Base-by-base conservation (phyloP, 1,284 basidiomycete species). In the Malassezia brasiliensis region DNA sequence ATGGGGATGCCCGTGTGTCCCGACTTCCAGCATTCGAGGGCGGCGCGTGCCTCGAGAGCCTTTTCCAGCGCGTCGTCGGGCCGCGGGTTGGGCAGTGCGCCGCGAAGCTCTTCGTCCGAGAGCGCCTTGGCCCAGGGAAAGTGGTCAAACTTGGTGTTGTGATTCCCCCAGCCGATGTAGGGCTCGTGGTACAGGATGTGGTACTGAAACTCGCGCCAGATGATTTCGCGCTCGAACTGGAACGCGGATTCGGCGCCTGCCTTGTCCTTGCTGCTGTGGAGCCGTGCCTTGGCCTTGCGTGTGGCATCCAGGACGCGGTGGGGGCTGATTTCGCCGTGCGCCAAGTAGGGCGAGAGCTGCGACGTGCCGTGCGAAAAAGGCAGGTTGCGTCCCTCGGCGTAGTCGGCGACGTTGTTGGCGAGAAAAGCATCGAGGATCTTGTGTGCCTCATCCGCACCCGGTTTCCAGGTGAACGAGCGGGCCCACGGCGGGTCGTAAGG, bases 121-220 rank as follows among this genome's bases (percentile, higher is more conserved):
- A 22, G 17, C 14, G 40, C 19, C 12, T 5, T 15, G 14, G 12
- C 15, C 40, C 40, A 42, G 6, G 40, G 40, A 30, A 42, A 42
- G 25, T 19, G 10, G 17, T 53, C 47, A n/a, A 46, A 53, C 5
- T 25, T 38, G 4, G 28, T 7, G 25, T 53, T 53, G 38, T 53
- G 52, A 20, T 53, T 53, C 19, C 19, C 34, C 17, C 30, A 22
- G 3, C 36, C 45, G 2, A 53, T 28, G 31, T 53, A 35, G 15
- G 52, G 52, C 35, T 53, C 35, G 34, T 53, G 52, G 17, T 44
- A 53, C 20, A 53, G 12, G 7, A 53, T 30, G 42, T 53, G 52
- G 31, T 53, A 53, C 36, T 53, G 47, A 30, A 53, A 53, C 30
- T 53, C 52, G 31, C 52, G 52, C 52, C 52, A 53, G 5, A 53